phyloP scores from a whole-genome alignment of 1,284 basidiomycete species.

The Waitea zeae region DNA sequence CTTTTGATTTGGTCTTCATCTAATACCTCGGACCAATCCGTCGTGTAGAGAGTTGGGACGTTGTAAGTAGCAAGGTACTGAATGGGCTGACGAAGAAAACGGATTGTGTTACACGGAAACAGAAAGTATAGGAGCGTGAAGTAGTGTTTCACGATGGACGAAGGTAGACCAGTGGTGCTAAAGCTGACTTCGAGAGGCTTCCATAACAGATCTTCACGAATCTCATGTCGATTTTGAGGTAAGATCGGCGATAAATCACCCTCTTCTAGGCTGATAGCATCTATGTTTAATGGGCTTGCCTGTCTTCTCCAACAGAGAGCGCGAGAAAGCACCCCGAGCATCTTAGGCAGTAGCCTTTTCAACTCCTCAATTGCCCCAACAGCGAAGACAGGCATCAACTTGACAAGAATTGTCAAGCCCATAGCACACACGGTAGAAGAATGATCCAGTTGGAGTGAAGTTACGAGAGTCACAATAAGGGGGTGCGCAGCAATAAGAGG shows the following conservation, averaged over 20 bases:
- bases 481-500: constrained; percentile 39
- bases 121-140: constrained; percentile 78
- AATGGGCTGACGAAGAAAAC: constrained; percentile 53
- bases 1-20: constrained; percentile 55
- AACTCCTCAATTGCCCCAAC: constrained; percentile 38
- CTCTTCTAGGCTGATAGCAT: constrained; percentile 16
- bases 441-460: constrained; percentile 51
- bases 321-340: constrained; percentile 48
- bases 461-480: constrained; percentile 39
- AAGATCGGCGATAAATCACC: constrained; percentile 14
- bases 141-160: constrained; percentile 36
- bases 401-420: constrained; percentile 42
- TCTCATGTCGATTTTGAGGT: constrained; percentile 18
- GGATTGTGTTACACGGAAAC: constrained; percentile 70
- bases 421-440: constrained; percentile 52
- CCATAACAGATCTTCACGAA: constrained; percentile 44
- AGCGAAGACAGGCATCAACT: constrained; percentile 57
- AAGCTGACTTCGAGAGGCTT: constrained; percentile 41
- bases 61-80: constrained; percentile 35
- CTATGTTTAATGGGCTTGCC: too few species aligned
- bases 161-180: constrained; percentile 29
- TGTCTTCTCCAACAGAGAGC: constrained; percentile 57
- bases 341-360: constrained; percentile 35
- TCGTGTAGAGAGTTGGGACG: constrained; percentile 35
- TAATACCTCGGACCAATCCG: constrained; percentile 48